Conservation (phyloP, 2,329 filamentous ascomycete genomes). For the Xylaria sp. region DNA sequence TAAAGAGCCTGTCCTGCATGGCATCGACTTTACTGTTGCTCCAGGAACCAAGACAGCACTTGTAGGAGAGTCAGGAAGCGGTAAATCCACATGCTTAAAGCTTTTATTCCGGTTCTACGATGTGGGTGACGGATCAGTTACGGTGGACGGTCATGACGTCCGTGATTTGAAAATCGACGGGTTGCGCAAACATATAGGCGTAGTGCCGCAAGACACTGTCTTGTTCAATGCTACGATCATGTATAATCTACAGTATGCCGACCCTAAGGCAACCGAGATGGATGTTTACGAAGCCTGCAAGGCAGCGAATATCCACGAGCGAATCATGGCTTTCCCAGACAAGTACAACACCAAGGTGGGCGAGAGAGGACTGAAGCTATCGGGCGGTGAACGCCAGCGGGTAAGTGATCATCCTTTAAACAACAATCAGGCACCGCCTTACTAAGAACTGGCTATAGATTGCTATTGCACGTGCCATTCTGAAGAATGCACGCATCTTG, state of each 20-base stretch:
- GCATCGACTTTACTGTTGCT: slow-evolving; percentile 55
- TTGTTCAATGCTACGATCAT: slow-evolving; percentile 69
- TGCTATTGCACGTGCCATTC: slow-evolving; percentile 71
- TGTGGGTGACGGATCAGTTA: slow-evolving; percentile 62
- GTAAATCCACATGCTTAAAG: slow-evolving; percentile 68
- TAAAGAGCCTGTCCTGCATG: slow-evolving; percentile 54
- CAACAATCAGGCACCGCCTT: slow-evolving; percentile 2
- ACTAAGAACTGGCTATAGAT: slow-evolving; percentile 46
- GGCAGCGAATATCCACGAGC: slow-evolving; percentile 68
- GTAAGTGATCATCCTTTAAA: slow-evolving; percentile 47
- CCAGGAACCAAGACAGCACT: slow-evolving; percentile 60
- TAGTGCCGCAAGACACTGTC: slow-evolving; percentile 66
- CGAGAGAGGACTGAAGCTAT: slow-evolving; percentile 54
- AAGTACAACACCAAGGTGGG: slow-evolving; percentile 51
- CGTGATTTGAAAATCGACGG: slow-evolving; percentile 57
- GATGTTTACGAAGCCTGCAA: slow-evolving; percentile 66
- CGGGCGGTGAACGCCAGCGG: slow-evolving; percentile 70
- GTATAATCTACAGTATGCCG: slow-evolving; percentile 69
- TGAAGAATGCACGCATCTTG: slow-evolving; percentile 76
- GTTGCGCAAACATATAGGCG: slow-evolving; percentile 64
- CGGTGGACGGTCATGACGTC: slow-evolving; percentile 68
- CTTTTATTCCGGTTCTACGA: slow-evolving; percentile 71
- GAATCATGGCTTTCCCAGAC: slow-evolving; percentile 65
- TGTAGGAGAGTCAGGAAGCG: slow-evolving; percentile 60
- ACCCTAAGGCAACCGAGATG: slow-evolving; percentile 63